phyloP scores from a whole-genome alignment of 2,329 filamentous ascomycete genomes.

The Endothia cerciana region DNA sequence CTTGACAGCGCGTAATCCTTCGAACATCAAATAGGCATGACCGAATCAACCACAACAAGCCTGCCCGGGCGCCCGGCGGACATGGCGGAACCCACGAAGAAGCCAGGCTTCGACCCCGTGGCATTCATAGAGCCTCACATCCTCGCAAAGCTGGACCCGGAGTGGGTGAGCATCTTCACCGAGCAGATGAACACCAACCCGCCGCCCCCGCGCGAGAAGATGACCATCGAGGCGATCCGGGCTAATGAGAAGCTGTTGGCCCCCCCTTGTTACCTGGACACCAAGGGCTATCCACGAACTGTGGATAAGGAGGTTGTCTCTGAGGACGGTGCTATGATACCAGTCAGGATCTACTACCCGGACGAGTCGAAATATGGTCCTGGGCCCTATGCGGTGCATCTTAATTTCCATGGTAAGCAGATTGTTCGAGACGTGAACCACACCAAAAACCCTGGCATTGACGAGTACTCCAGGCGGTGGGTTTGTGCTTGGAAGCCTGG shows the following conservation, averaged over 20 bases:
- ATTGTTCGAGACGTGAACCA: background rate
- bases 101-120: conserved; percentile 19
- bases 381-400: conserved; percentile 40
- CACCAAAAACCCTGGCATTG: background rate
- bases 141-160: conserved; percentile 38
- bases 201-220: conserved; percentile 29
- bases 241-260: conserved; percentile 36
- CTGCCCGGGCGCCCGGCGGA: conserved; percentile 34
- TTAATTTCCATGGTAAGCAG: conserved; percentile 42
- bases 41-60: background rate
- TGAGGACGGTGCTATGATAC: conserved; percentile 37
- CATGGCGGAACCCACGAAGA: conserved; percentile 32
- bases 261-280: conserved; percentile 36
- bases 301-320: conserved; percentile 35
- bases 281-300: conserved; percentile 37
- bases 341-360: conserved; percentile 40
- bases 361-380: conserved; percentile 36
- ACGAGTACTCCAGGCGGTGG: conserved; percentile 38
- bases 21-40: background rate
- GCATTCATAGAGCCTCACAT: conserved; percentile 35
- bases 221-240: conserved; percentile 38
- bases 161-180: conserved; percentile 37
- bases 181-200: conserved; percentile 32
- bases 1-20: background rate
- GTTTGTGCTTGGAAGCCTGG: conserved; percentile 42